phyloP scores from a whole-genome alignment of 2,329 filamentous ascomycete species.

The Celoporthe dispersa region DNA sequence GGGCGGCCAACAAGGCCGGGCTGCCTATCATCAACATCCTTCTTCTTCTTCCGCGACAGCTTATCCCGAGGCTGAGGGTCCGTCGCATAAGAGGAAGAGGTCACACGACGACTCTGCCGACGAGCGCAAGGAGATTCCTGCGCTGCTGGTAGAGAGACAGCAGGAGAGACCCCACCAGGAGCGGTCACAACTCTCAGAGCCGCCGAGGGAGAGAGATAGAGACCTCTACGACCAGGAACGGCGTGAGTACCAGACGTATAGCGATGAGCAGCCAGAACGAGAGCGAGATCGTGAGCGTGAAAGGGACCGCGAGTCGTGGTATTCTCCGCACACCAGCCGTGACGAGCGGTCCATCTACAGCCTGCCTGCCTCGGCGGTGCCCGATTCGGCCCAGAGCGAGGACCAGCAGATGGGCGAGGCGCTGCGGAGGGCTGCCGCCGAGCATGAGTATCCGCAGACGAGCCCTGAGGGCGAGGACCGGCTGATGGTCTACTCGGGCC shows the following conservation, averaged over 20 bases:
- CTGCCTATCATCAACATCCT: conserved; percentile 26
- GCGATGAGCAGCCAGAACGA: conserved; percentile 52
- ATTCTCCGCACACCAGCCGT: conserved; percentile 47
- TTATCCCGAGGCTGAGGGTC: conserved; percentile 51
- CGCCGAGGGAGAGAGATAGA: conserved; percentile 31
- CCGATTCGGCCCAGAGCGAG: conserved; percentile 52
- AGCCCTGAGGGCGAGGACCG: conserved; percentile 60
- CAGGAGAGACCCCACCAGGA: conserved; percentile 39
- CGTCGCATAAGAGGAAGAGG: conserved; percentile 70
- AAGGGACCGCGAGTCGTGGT: conserved; percentile 54
- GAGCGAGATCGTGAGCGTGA: conserved; percentile 49
- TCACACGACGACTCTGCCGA: conserved; percentile 63
- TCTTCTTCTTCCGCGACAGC: conserved; percentile 42
- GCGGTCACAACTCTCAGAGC: conserved; percentile 31
- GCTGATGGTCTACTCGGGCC: conserved; percentile 44
- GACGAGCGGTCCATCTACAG: conserved; percentile 54
- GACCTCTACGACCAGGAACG: conserved; percentile 30
- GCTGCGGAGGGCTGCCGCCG: conserved; percentile 48
- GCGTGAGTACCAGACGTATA: conserved; percentile 47
- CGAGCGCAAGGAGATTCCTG: conserved; percentile 41
- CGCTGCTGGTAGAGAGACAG: conserved; percentile 39
- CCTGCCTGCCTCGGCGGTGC: conserved; percentile 50
- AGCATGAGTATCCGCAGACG: conserved; percentile 56
- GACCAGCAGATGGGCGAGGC: conserved; percentile 55
- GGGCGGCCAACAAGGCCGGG: conserved; percentile 46